Base-by-base conservation (phyloP, 148 eudicot genomes). In the Simmondsia chinensis region DNA sequence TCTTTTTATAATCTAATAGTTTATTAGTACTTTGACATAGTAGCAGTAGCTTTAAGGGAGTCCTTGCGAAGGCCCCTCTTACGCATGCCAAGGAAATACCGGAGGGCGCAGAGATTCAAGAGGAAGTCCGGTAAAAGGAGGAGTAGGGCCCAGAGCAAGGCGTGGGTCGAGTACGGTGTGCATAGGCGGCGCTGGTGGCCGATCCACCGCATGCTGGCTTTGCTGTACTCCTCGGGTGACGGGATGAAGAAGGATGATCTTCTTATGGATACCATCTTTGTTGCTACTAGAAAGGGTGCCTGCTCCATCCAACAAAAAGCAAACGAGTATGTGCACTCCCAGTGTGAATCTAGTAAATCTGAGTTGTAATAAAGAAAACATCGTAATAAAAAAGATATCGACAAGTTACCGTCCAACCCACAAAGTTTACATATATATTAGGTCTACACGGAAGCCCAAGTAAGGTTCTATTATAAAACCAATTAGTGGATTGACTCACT, bases 161-260 rank as follows among this genome's bases (percentile, higher is more conserved):
- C 69, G 53, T 87, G 96, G 18, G 94, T 75, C 96, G 87, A 82
- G 64, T 82, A 76, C 4, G 96, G 94, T 22, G 77, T 72, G 70
- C 82, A 87, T 0, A 69, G 47, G 0, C 65, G 72, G 18, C 57
- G 54, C 17, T 80, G 85, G 21, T 80, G 66, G 20, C 96, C 89
- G 3, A 80, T 58, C 76, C 86, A 83, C 33, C 81, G 53, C 48
- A 80, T 18, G 30, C 74, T 82, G 12, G 86, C 86, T 64, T 68
- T 74, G 55, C 83, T 85, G 70, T 68, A 87, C 32, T 79, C 73
- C 17, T 72, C 65, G 4, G 94, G 59, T 31, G 96, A 79, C 30
- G 96, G 88, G 20, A 83, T 68, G 3, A 87, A 72, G 73, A 83
- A 77, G n/a, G 94, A 87, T 1, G 94, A 57, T 36, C 68, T 65